phyloP scores from a whole-genome alignment of 106 monocot genomes.

The Agapanthus africanus region DNA sequence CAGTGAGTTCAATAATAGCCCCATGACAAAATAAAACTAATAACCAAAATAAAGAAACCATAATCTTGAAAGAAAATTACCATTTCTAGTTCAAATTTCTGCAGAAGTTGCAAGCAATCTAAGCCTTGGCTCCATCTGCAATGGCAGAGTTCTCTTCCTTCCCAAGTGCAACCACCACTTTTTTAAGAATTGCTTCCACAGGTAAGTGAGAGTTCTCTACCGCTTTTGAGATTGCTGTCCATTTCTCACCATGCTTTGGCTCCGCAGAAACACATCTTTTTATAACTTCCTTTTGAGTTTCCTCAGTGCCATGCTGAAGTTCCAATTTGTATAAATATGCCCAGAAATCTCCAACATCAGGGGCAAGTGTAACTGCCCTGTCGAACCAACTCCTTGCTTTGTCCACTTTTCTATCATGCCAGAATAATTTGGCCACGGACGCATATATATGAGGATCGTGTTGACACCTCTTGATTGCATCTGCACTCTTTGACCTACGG shows the following conservation, averaged over 20 bases:
- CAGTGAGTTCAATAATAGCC: background rate
- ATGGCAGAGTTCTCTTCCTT: conserved; percentile 56
- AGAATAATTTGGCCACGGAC: conserved; percentile 84
- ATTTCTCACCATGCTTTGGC: conserved; percentile 93
- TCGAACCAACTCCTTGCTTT: conserved; percentile 93
- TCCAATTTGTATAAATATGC: conserved; percentile 90
- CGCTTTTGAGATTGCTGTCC: conserved; percentile 78
- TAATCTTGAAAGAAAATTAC: background rate
- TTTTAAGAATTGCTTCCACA: conserved; percentile 78
- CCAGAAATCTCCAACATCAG: conserved; percentile 97
- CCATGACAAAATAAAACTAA: background rate
- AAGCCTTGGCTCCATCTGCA: conserved; percentile 36
- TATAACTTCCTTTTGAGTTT: conserved; percentile 77
- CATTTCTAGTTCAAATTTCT: background rate
- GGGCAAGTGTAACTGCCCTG: conserved; percentile 80
- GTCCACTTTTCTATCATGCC: conserved; percentile 93
- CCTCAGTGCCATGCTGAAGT: conserved; percentile 85
- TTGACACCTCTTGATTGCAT: conserved; percentile 78
- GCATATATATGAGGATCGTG: conserved; percentile 91
- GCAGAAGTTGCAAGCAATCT: background rate
- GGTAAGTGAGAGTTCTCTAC: conserved; percentile 92
- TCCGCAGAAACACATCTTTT: conserved; percentile 78
- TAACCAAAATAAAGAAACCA: background rate
- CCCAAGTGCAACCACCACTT: conserved; percentile 62
- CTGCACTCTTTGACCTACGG: conserved; percentile 69